Evolutionary conservation across 371 early-diverging fungal species (phyloP).

Genomic region (Rhizopus sp.): DNA sequence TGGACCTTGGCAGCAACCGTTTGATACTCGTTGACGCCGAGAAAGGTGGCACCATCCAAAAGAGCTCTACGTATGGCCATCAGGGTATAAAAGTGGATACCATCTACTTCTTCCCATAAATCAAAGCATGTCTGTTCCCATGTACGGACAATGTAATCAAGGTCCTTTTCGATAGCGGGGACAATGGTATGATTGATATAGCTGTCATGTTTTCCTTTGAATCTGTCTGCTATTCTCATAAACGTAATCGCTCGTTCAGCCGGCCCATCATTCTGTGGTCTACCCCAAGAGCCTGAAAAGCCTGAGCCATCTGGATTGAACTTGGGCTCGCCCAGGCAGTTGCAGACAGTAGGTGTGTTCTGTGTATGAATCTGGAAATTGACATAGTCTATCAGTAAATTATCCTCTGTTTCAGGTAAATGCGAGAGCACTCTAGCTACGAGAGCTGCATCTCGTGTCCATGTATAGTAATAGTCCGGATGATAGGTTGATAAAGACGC

Average conservation of each 20-base stretch:
- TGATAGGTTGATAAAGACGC: constrained; percentile 40
- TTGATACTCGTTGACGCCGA: constrained; percentile 7
- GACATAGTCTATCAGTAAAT: constrained; percentile 36
- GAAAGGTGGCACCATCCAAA: constrained; percentile 48
- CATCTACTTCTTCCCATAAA: constrained; percentile 64
- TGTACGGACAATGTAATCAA: constrained; percentile 60
- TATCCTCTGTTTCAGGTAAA: constrained; percentile 16
- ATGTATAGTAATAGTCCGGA: constrained; percentile 80
- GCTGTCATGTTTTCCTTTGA: background rate
- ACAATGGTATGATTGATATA: constrained; percentile 6
- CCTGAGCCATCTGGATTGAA: constrained; percentile 64
- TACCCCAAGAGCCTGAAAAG: constrained; percentile 62
- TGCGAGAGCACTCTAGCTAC: constrained; percentile 49
- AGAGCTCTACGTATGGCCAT: constrained; percentile 68
- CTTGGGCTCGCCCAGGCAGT: constrained; percentile 79
- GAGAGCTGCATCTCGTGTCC: constrained; percentile 77
- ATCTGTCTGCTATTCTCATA: constrained; percentile 47
- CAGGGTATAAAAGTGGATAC: constrained; percentile 70
- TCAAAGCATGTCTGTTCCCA: constrained; percentile 54
- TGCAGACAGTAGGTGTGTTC: constrained; percentile 28
- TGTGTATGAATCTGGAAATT: constrained; percentile 37
- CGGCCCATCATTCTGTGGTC: constrained; percentile 85
- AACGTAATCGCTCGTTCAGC: constrained; percentile 67
- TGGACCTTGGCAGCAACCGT: constrained; percentile 26
- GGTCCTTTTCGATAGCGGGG: constrained; percentile 41